phyloP scores from a whole-genome alignment of 345 rosid genomes.

The Linum tenue region DNA sequence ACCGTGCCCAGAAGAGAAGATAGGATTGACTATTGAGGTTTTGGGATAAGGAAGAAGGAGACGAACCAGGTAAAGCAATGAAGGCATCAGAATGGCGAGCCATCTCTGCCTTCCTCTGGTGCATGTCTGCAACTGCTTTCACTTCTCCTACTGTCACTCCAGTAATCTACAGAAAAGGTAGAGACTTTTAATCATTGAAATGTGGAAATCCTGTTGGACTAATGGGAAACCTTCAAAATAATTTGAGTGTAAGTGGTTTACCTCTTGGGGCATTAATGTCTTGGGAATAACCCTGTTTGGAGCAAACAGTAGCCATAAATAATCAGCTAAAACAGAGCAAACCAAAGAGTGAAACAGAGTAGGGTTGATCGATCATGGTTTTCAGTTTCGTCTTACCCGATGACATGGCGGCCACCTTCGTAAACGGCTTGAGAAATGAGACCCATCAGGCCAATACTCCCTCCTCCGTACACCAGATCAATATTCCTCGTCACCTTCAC shows the following conservation, averaged over 20 bases:
- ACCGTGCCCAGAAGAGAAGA: no score
- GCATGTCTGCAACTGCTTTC: constrained; percentile 27
- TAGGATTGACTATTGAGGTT: no score
- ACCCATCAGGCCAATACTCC: constrained; percentile 99
- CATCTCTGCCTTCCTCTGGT: constrained; percentile 30
- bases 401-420: constrained; percentile 99
- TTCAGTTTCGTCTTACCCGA: constrained; percentile 53
- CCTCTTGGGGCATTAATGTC: constrained; percentile 99
- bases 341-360: constrained; percentile 5
- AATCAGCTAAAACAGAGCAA: constrained; percentile 10
- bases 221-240: no score
- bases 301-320: constrained; percentile 25
- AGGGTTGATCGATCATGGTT: constrained; percentile 24
- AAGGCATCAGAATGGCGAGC: constrained; percentile 31
- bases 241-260: constrained; percentile 11
- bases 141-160: constrained; percentile 31
- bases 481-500: constrained; percentile 89
- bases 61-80: constrained; percentile 27
- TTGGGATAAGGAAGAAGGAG: no score
- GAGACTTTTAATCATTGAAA: no score
- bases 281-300: constrained; percentile 95
- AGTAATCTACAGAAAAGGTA: constrained; percentile 14
- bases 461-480: constrained; percentile 99
- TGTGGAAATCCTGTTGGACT: no score
- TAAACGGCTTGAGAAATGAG: constrained; percentile 98